A percentile compares a stretch with the other conserved stretches of the same genome.
Conservation (phyloP, 2,329 filamentous ascomycete genomes). For the Chaetothyriales sp. region DNA sequence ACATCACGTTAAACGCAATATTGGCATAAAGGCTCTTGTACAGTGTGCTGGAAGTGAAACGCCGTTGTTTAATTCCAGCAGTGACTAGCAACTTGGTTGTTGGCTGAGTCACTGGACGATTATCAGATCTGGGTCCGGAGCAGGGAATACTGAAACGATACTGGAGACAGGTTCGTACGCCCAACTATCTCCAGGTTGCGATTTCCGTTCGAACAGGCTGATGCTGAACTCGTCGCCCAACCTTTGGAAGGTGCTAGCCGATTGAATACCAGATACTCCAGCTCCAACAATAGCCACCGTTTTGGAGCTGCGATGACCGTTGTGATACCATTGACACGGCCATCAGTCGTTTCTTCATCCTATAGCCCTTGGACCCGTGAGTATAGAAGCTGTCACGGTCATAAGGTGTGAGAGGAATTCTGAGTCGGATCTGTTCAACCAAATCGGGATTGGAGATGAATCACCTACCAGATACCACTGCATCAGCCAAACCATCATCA, state of each 20-base stretch:
- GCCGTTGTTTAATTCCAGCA: neutral
- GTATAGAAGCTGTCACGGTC: constrained; percentile 29
- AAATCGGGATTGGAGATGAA: constrained; percentile 38
- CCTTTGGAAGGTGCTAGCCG: neutral
- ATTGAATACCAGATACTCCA: neutral
- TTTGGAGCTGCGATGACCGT: neutral
- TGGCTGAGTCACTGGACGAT: neutral
- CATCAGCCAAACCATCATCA: constrained; percentile 34
- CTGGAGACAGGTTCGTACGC: neutral
- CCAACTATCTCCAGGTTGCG: neutral
- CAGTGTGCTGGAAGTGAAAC: neutral
- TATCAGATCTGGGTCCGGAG: neutral
- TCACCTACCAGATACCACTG: constrained; percentile 32
- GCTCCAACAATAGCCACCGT: neutral
- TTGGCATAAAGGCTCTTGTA: neutral
- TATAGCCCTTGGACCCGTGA: neutral
- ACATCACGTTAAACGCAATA: neutral
- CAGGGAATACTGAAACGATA: neutral
- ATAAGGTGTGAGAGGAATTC: constrained; percentile 25
- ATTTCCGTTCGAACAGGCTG: neutral
- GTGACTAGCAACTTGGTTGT: neutral
- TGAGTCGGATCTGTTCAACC: constrained; percentile 27
- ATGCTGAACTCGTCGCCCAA: neutral
- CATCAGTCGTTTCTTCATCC: too few species aligned
- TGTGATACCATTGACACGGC: too few species aligned